Conservation (phyloP, 495 filamentous ascomycete genomes). For the Neurospora sp. region DNA sequence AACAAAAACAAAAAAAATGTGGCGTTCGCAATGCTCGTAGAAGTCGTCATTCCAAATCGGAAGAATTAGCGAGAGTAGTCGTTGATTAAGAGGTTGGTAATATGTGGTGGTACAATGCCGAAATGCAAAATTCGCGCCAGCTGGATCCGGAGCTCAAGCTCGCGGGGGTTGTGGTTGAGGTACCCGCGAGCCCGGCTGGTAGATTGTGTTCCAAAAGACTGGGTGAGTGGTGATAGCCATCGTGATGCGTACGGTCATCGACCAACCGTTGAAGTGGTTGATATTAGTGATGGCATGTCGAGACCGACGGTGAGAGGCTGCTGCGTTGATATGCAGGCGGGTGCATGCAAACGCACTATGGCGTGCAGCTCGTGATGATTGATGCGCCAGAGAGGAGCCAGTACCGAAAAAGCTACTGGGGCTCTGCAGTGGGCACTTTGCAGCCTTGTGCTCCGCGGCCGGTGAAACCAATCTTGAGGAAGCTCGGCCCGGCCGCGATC, state of each 20-base stretch:
- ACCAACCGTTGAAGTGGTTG: neutral
- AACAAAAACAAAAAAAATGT: neutral
- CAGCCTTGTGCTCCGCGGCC: constrained; percentile 14
- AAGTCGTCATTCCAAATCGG: constrained; percentile 9
- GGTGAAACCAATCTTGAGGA: neutral
- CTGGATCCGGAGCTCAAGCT: neutral
- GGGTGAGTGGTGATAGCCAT: neutral
- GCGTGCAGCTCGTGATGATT: constrained; percentile 10
- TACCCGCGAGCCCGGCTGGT: neutral
- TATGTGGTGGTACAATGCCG: constrained; percentile 18
- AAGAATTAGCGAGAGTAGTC: constrained; percentile 4
- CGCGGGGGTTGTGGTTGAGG: neutral
- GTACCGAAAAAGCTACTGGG: constrained; percentile 6
- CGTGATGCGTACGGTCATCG: neutral
- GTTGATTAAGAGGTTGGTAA: constrained; percentile 24
- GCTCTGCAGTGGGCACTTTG: constrained; percentile 4
- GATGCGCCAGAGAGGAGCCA: constrained; percentile 8
- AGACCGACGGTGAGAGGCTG: constrained; percentile 4
- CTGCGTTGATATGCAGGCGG: constrained; percentile 2
- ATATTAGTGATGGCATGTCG: constrained; percentile 1
- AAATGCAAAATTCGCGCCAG: neutral
- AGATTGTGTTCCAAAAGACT: neutral
- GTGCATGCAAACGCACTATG: constrained; percentile 10
- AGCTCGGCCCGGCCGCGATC: constrained; percentile 11
- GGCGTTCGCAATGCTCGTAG: constrained; percentile 12